Evolutionary conservation across 2,329 filamentous ascomycete species (phyloP).

Genomic region (Xylariaceae sp.): DNA sequence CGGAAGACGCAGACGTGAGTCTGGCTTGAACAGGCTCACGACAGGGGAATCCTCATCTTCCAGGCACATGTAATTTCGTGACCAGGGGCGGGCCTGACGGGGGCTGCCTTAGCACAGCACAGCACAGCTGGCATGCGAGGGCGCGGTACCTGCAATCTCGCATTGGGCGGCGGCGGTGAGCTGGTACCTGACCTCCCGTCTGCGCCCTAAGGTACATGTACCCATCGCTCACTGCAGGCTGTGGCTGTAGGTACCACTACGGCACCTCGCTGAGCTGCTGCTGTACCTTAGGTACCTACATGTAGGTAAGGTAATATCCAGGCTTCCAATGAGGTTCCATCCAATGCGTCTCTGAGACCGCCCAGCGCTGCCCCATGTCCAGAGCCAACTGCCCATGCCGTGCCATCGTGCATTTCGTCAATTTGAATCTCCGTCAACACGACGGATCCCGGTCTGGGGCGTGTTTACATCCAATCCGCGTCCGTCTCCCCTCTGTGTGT

Average conservation of each 20-base stretch:
- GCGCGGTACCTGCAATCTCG: constrained; percentile 16
- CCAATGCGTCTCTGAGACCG: too few species aligned
- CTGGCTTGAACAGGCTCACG: too few species aligned
- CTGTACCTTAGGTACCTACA: too few species aligned
- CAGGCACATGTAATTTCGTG: constrained; percentile 5
- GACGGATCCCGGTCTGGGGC: constrained; percentile 11
- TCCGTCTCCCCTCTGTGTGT: constrained; percentile 18
- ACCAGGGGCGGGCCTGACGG: constrained; percentile 3
- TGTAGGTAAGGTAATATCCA: too few species aligned
- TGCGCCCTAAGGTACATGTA: background rate
- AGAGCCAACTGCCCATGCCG: constrained; percentile 4
- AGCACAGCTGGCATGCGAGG: too few species aligned
- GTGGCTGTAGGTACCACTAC: background rate
- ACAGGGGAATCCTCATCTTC: too few species aligned
- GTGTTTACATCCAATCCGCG: constrained; percentile 23
- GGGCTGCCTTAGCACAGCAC: too few species aligned
- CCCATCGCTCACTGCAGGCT: constrained; percentile 4
- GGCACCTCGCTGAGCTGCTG: too few species aligned
- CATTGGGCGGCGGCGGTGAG: constrained; percentile 5
- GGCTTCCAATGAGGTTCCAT: too few species aligned
- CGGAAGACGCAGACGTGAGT: background rate
- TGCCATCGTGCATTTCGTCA: constrained; percentile 15
- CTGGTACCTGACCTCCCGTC: constrained; percentile 11
- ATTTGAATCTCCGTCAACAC: constrained; percentile 25
- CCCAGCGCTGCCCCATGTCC: too few species aligned